A percentile compares a stretch with the other conserved stretches of the same genome.
phyloP scores from a whole-genome alignment of 2,329 filamentous ascomycete species.

The Zymoseptoria pseudotritici region DNA sequence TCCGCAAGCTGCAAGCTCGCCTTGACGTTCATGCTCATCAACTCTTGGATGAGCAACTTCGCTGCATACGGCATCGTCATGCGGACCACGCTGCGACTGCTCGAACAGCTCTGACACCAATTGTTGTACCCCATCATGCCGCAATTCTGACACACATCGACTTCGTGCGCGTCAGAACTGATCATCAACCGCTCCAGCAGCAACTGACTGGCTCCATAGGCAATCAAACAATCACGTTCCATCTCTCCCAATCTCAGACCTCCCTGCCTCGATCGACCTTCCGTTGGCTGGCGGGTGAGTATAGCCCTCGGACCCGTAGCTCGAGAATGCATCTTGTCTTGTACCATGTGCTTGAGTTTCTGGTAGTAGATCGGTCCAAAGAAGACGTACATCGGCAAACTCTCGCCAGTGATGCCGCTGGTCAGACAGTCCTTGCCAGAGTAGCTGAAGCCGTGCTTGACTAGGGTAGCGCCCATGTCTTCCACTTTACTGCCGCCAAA shows the following conservation, averaged over 20 bases:
- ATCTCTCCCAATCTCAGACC: conserved; percentile 93
- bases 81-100: conserved; percentile 71
- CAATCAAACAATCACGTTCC: conserved; percentile 97
- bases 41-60: conserved; percentile 89
- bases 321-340: conserved; percentile 98
- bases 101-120: conserved; percentile 90
- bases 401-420: conserved; percentile 88
- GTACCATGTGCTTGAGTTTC: conserved; percentile 99
- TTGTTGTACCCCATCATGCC: conserved; percentile 93
- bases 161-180: conserved; percentile 78
- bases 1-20: conserved; percentile 85
- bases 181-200: conserved; percentile 92
- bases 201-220: conserved; percentile 89
- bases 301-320: conserved; percentile 84
- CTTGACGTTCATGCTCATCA: conserved; percentile 98
- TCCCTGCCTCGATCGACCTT: conserved; percentile 87
- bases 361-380: conserved; percentile 99
- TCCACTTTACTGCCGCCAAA: conserved; percentile 80
- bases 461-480: conserved; percentile 78
- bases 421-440: conserved; percentile 97
- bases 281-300: conserved; percentile 88
- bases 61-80: conserved; percentile 98
- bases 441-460: conserved; percentile 88
- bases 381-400: conserved; percentile 92
- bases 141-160: conserved; percentile 90